phyloP scores from a whole-genome alignment of 495 filamentous ascomycete genomes.

The Penicillium paradoxum region DNA sequence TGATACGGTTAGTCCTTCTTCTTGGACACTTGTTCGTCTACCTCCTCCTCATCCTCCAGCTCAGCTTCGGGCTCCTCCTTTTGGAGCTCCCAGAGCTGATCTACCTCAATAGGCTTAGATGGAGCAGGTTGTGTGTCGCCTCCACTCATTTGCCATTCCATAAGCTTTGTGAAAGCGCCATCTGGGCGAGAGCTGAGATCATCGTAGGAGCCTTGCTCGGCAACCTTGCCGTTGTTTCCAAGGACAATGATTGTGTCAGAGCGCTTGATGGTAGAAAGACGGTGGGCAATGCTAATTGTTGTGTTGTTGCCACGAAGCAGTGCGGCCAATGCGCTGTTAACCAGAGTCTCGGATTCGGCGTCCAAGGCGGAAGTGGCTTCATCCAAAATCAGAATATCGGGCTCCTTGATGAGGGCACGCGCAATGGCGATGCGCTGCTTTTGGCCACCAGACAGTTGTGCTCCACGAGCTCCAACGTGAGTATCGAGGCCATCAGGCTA shows the following conservation, averaged over 20 bases:
- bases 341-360: constrained; percentile 94
- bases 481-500: constrained; percentile 91
- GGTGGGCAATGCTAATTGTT: constrained; percentile 94
- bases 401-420: constrained; percentile 87
- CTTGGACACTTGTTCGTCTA: constrained; percentile 12
- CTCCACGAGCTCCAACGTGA: constrained; percentile 84
- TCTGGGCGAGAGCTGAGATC: constrained; percentile 64
- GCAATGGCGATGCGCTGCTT: constrained; percentile 98
- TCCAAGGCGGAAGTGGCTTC: constrained; percentile 92
- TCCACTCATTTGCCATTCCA: constrained; percentile 98
- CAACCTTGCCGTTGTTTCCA: constrained; percentile 75
- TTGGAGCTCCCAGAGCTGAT: constrained; percentile 34
- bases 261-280: constrained; percentile 91
- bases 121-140: constrained; percentile 51
- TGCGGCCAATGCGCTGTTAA: constrained; percentile 79
- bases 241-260: constrained; percentile 90
- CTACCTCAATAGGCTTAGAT: constrained; percentile 21
- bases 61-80: constrained; percentile 26
- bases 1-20: constrained; percentile 17
- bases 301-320: constrained; percentile 83
- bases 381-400: constrained; percentile 93
- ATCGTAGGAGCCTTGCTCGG: constrained; percentile 80
- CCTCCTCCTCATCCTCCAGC: constrained; percentile 20
- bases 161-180: constrained; percentile 87
- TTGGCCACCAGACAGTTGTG: constrained; percentile 91